Conservation (phyloP, 1,139 yeast species). For the Yamadazyma atlantica region DNA sequence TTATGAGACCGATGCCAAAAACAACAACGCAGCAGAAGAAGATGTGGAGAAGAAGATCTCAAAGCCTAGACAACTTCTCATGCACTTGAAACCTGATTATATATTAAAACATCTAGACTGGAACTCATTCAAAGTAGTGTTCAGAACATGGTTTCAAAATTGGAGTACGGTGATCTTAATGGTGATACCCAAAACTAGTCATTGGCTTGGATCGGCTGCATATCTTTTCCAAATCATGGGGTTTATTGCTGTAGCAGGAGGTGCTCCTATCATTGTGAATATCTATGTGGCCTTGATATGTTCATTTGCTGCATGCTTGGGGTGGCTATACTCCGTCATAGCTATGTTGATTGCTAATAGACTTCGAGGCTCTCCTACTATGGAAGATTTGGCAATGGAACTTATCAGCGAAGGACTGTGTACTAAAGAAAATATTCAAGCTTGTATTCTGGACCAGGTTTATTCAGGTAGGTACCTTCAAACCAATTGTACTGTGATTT, state of each 20-base stretch:
- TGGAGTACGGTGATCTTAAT: conserved; percentile 28
- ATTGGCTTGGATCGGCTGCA: conserved; percentile 33
- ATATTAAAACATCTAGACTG: conserved; percentile 27
- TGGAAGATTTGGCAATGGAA: conserved; percentile 15
- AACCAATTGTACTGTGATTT: conserved; percentile 27
- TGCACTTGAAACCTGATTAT: conserved; percentile 23
- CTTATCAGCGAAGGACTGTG: conserved; percentile 31
- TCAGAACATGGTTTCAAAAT: conserved; percentile 29
- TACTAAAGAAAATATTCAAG: conserved; percentile 18
- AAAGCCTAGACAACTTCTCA: conserved; percentile 8
- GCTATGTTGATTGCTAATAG: conserved; percentile 25
- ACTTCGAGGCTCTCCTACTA: conserved; percentile 27
- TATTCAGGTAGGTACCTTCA: conserved; percentile 31
- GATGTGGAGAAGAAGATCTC: conserved; percentile 5
- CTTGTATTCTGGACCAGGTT: conserved; percentile 23
- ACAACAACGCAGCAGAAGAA: conserved; percentile 2
- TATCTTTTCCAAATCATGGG: conserved; percentile 30
- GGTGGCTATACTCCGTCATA: conserved; percentile 27
- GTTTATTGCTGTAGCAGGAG: conserved; percentile 30
- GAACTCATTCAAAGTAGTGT: conserved; percentile 24
- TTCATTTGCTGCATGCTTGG: conserved; percentile 18
- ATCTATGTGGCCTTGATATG: conserved; percentile 18
- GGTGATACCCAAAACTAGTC: conserved; percentile 23
- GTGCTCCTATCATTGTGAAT: conserved; percentile 22
- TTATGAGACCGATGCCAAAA: conserved; percentile 4